Conservation (phyloP, 108 stramenopile genomes). For the Poteriospumella lacustris region DNA sequence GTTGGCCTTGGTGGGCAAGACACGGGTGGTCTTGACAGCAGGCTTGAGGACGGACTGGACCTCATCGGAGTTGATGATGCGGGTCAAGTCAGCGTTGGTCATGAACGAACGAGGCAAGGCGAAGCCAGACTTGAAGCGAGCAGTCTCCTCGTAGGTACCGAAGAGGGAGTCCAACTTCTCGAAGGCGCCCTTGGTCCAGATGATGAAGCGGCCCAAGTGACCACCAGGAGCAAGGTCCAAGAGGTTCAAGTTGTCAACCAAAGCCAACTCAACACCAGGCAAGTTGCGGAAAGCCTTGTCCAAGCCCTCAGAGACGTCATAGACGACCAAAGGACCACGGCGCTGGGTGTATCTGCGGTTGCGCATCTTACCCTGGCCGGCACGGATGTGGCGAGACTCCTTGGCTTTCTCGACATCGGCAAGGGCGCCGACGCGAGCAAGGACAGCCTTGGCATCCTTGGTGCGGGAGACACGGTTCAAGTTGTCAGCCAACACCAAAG, state of each 20-base stretch:
- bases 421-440: conserved; percentile 77
- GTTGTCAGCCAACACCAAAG: conserved; percentile 80
- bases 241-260: conserved; percentile 84
- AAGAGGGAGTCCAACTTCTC: conserved; percentile 87
- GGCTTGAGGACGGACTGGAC: conserved; percentile 88
- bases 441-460: conserved; percentile 79
- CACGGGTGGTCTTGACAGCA: conserved; percentile 57
- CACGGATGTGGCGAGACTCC: conserved; percentile 87
- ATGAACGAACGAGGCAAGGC: conserved; percentile 71
- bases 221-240: conserved; percentile 97
- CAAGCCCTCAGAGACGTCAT: conserved; percentile 76
- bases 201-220: conserved; percentile 95
- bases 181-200: conserved; percentile 95
- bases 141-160: conserved; percentile 70
- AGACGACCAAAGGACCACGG: conserved; percentile 92
- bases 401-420: conserved; percentile 91
- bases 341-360: conserved; percentile 90
- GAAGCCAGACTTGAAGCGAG: conserved; percentile 54
- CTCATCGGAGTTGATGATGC: conserved; percentile 95
- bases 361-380: conserved; percentile 98
- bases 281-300: conserved; percentile 87
- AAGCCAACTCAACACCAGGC: conserved; percentile 89
- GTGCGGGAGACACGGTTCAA: conserved; percentile 73
- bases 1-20: conserved; percentile 80
- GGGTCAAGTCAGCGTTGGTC: conserved; percentile 95